Conservation (phyloP, 2,329 filamentous ascomycete genomes). For the Talaromyces sp. region DNA sequence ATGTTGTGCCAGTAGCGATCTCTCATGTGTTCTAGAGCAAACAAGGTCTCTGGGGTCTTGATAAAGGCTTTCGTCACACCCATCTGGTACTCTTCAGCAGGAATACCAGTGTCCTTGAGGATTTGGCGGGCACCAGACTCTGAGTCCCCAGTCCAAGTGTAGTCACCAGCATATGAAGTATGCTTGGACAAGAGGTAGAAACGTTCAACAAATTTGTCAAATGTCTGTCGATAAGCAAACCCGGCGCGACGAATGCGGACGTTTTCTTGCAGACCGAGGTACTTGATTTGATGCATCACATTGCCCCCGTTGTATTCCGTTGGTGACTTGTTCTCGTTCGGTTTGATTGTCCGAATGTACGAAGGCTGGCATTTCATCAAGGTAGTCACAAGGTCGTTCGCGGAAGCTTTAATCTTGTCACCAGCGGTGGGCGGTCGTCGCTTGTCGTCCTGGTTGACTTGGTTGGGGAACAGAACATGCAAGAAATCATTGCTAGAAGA, state of each 20-base stretch:
- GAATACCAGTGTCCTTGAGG: constrained; percentile 92
- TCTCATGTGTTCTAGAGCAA: constrained; percentile 95
- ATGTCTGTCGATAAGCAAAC: constrained; percentile 94
- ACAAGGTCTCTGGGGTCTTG: constrained; percentile 94
- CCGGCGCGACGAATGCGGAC: constrained; percentile 93
- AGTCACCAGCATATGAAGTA: constrained; percentile 93
- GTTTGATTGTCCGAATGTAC: constrained; percentile 98
- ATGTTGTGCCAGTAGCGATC: constrained; percentile 99
- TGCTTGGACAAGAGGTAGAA: constrained; percentile 94
- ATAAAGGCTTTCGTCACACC: constrained; percentile 97
- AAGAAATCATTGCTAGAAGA: constrained; percentile 81
- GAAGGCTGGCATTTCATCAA: constrained; percentile 96
- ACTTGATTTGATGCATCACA: constrained; percentile 97
- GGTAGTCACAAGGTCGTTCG: constrained; percentile 90
- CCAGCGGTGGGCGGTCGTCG: constrained; percentile 90
- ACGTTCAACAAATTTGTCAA: constrained; percentile 95
- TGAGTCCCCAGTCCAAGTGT: constrained; percentile 87
- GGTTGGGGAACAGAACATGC: constrained; percentile 81
- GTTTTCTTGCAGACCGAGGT: constrained; percentile 98
- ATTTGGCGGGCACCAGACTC: constrained; percentile 88
- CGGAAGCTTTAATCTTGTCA: constrained; percentile 91
- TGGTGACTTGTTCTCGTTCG: constrained; percentile 97
- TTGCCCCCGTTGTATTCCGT: constrained; percentile 88
- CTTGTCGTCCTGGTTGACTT: constrained; percentile 94
- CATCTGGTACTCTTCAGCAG: constrained; percentile 92